Evolutionary conservation across 176 grass and related monocot species (phyloP), one percentile per base, ranked within the genome.

Genomic region (Oryza longistaminata): DNA sequence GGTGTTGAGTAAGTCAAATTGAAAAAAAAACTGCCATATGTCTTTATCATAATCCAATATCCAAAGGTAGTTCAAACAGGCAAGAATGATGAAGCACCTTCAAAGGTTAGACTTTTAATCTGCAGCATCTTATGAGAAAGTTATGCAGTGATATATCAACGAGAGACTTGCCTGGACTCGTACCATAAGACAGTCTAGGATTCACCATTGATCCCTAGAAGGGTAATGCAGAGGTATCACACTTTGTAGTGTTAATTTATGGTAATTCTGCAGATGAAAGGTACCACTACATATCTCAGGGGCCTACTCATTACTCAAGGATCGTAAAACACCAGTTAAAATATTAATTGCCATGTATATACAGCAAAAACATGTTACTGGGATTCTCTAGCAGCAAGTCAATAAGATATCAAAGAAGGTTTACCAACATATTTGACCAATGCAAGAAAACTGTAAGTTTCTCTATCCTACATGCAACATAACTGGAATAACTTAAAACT

Each of bases 11-110:
- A 78, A 75, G 35, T 14, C 37, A 72, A 71, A 81, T 24, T 12
- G 1, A 31, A 31, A 31, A 31, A 67, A 1, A 22, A 74, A 15
- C 33, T 53, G 22, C 39, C 85, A 67, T 15, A 39, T 29, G 7
- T 22, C n/a, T 53, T 42, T n/a, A 58, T 12, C n/a, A 52, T 31
- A 7, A 53, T n/a, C 42, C 58, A 61, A 22, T 7, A 82, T 27
- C 0, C 21, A 2, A 61, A 27, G 66, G 73, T 71, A 11, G 29
- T 71, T 87, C 45, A 83, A 83, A 65, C 80, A 83, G 53, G 68
- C 15, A 88, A 78, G 15, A 83, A 42, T 15, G 11, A 66, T 72
- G 42, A 78, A 55, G 33, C 17, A 78, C 43, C 55, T 53, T 55
- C 74, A 82, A 0, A 58, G 5, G 19, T 52, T 73, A 52, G 4